phyloP scores from a whole-genome alignment of 2,329 filamentous ascomycete species.

The Thielaviopsis ethacetica region DNA sequence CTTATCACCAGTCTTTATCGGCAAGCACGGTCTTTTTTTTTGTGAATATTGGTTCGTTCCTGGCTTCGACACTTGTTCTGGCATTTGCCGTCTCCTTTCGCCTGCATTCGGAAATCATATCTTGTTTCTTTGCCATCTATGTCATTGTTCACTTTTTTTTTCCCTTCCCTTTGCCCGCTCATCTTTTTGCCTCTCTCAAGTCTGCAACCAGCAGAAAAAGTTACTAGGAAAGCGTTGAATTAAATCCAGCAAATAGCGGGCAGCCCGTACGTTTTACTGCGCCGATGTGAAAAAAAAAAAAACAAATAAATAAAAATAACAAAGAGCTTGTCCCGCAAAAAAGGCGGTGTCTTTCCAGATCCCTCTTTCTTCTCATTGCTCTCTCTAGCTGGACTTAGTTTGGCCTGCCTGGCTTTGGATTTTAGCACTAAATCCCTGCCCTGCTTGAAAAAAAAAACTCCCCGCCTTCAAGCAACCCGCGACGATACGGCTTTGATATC shows the following conservation, averaged over 20 bases:
- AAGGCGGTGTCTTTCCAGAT: neutral
- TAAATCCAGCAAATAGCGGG: neutral
- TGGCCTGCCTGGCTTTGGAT: neutral
- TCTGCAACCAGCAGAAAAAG: neutral
- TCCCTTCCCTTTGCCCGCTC: neutral
- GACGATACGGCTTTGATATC: neutral
- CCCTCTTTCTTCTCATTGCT: neutral
- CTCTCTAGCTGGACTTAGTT: neutral
- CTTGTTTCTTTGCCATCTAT: neutral
- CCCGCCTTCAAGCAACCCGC: neutral
- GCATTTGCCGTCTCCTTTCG: neutral
- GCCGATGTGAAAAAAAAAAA: too few relatives aligned
- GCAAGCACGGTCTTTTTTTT: neutral
- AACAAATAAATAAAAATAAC: neutral
- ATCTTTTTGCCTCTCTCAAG: neutral
- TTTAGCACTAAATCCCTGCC: neutral
- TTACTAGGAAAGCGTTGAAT: neutral
- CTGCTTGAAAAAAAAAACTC: neutral
- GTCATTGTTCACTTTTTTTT: neutral
- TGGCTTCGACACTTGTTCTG: neutral
- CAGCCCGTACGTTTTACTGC: neutral
- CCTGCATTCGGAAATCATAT: conserved; percentile 1
- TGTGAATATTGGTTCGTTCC: neutral
- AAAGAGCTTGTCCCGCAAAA: neutral
- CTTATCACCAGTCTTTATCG: too few relatives aligned